Percentiles rank a stretch among this genome's conserved stretches.
Evolutionary conservation across 768 basidiomycete genomes (phyloP).

Genomic region (Kwoniella sp.): DNA sequence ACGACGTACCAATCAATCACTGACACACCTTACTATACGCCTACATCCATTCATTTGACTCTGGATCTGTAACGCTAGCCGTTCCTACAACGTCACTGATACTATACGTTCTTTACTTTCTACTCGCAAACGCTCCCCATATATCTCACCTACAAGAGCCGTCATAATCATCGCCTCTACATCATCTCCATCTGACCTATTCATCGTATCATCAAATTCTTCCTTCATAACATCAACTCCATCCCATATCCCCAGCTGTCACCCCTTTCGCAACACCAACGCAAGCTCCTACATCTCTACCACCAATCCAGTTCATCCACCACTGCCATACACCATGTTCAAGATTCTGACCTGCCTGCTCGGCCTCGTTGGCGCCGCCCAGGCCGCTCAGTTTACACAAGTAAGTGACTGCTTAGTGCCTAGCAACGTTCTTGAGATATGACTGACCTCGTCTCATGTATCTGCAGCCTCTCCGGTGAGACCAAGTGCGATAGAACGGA

Average conservation of each 20-base stretch:
- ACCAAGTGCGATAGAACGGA: not conserved
- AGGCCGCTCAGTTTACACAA: conserved; percentile 18
- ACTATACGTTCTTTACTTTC: not conserved
- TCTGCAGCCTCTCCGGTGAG: conserved; percentile 17
- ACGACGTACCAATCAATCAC: not conserved
- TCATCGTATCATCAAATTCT: conserved; percentile 55
- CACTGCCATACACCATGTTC: not conserved
- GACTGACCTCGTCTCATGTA: not conserved
- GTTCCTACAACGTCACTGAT: not conserved
- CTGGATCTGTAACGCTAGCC: not conserved
- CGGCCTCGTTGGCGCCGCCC: conserved; percentile 1
- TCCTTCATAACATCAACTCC: conserved; percentile 48
- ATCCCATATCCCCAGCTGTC: conserved; percentile 43
- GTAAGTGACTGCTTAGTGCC: not conserved
- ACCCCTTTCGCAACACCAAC: not conserved
- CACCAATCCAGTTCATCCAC: not conserved
- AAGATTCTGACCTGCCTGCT: not conserved
- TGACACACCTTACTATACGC: not conserved
- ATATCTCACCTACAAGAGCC: not conserved
- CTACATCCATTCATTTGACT: not conserved
- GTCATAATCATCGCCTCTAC: not conserved
- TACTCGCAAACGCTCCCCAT: not conserved
- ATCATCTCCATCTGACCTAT: conserved; percentile 21
- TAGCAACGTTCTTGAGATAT: not conserved
- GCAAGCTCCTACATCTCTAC: no score